phyloP scores from a whole-genome alignment of 441 rosid genomes.

The Corymbia citriodora region DNA sequence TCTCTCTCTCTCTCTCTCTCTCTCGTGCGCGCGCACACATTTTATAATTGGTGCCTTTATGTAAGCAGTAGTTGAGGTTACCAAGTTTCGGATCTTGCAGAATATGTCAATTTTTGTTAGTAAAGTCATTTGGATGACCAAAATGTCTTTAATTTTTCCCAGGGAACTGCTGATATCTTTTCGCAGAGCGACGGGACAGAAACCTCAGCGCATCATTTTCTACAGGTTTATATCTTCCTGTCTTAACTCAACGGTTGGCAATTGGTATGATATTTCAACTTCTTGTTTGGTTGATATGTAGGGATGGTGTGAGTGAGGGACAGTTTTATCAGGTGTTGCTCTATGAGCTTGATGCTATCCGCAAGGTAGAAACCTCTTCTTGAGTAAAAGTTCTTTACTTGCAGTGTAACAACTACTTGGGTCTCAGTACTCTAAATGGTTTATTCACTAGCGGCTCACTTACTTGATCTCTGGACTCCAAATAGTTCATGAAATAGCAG shows the following conservation, averaged over 20 bases:
- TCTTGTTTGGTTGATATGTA: background rate
- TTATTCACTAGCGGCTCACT: background rate
- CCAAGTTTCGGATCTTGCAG: background rate
- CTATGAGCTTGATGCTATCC: slow-evolving; percentile 30
- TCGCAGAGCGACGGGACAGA: slow-evolving; percentile 23
- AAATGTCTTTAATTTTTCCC: background rate
- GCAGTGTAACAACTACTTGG: background rate
- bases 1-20: background rate
- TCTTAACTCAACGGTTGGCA: background rate
- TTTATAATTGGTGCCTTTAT: background rate
- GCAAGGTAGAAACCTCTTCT: slow-evolving; percentile 13
- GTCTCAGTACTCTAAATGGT: background rate
- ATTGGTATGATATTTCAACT: background rate
- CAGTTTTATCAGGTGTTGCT: slow-evolving; percentile 28
- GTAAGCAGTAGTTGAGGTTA: background rate
- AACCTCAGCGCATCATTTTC: slow-evolving; percentile 27
- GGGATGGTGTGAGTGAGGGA: slow-evolving; percentile 36
- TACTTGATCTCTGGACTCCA: background rate
- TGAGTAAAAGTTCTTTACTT: background rate
- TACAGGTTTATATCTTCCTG: slow-evolving; percentile 9
- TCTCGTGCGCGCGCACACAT: background rate
- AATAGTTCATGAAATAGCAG: background rate
- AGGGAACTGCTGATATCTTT: slow-evolving; percentile 29
- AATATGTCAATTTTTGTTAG: background rate
- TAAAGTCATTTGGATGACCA: background rate